A percentile compares a stretch with the other conserved stretches of the same genome.
These are phyloP conservation scores for Cornus kousa DNA, from an alignment of 148 eudicot genomes.

Conservation along the genomic window DNA sequence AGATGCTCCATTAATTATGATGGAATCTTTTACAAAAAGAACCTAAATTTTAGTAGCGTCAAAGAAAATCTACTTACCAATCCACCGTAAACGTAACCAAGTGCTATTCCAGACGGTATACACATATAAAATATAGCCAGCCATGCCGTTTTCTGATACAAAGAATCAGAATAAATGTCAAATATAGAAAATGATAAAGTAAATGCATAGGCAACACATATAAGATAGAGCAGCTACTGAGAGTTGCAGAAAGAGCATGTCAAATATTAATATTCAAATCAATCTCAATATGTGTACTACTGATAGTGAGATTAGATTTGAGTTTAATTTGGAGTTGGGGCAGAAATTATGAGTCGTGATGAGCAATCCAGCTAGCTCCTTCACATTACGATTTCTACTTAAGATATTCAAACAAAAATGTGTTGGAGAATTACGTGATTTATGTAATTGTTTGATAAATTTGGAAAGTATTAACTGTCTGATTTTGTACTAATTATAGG, in stretches of 20 bases:
- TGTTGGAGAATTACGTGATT: no score
- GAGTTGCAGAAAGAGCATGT: not conserved
- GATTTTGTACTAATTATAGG: no score
- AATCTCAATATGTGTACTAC: conserved; percentile 28
- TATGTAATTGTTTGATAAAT: no score
- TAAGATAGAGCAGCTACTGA: not conserved
- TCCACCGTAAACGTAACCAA: conserved; percentile 97
- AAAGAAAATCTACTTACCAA: conserved; percentile 43
- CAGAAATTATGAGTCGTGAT: not conserved
- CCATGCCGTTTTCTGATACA: conserved; percentile 82
- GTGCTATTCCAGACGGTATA: conserved; percentile 92
- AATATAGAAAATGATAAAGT: not conserved
- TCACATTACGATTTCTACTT: not conserved
- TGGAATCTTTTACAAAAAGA: not conserved
- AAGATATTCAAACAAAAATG: not conserved
- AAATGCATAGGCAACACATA: not conserved
- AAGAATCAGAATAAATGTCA: not conserved
- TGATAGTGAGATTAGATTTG: not conserved
- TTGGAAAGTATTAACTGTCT: no score
- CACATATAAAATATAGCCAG: conserved; percentile 94
- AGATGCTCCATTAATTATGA: not conserved
- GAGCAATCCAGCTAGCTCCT: not conserved
- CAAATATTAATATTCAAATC: not conserved
- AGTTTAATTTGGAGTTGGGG: not conserved
- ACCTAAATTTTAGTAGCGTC: not conserved